Conservation (phyloP, 352 stramenopile genomes). For the Globisporangium rhizosaccharum region DNA sequence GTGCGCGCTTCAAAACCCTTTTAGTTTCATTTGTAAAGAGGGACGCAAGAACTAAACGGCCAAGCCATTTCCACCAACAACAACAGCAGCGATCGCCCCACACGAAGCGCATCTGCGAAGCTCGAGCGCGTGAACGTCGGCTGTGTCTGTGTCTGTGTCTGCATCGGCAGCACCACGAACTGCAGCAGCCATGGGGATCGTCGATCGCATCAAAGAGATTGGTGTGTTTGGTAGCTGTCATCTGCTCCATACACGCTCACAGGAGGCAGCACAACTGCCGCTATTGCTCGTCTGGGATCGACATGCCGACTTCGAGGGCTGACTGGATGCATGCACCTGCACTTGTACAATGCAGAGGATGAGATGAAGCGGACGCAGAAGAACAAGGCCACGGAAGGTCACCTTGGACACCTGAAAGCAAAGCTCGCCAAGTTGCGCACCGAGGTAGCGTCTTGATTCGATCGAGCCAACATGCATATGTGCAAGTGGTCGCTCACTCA, state of each 20-base stretch:
- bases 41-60: not conserved
- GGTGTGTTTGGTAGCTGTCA: constrained; percentile 31
- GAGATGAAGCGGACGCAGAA: constrained; percentile 98
- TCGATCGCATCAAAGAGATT: constrained; percentile 93
- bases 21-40: not conserved
- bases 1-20: too few relatives aligned
- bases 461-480: too few relatives aligned
- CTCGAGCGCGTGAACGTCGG: not conserved
- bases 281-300: not conserved
- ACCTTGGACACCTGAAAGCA: constrained; percentile 95
- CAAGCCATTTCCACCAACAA: not conserved
- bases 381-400: constrained; percentile 94
- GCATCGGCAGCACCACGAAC: not conserved
- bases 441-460: constrained; percentile 51
- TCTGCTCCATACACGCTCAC: too few relatives aligned
- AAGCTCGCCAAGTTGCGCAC: constrained; percentile 98
- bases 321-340: not conserved
- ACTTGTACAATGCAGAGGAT: constrained; percentile 59
- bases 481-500: not conserved
- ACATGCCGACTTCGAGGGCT: not conserved
- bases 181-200: constrained; percentile 80
- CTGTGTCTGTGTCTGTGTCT: not conserved
- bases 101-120: not conserved
- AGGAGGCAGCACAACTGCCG: too few relatives aligned
- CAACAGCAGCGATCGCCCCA: not conserved